Conservation (phyloP, 1,284 basidiomycete species). For the Uromyces viciae-fabae region DNA sequence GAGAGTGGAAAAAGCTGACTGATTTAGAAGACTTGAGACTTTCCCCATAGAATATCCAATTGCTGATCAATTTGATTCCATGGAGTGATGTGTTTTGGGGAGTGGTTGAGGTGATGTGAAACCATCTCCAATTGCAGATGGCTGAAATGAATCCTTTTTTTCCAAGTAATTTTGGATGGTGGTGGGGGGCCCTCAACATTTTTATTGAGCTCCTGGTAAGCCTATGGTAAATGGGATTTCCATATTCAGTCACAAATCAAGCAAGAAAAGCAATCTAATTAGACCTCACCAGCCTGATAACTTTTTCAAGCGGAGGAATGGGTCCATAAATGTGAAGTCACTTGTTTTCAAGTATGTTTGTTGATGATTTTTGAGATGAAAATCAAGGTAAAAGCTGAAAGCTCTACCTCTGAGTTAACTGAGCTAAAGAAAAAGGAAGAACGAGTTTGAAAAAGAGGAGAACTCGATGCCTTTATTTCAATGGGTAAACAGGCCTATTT, state of each 20-base stretch:
- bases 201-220: neutral
- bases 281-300: neutral
- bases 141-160: neutral
- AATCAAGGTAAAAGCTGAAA: too few species aligned
- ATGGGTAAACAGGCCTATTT: too few species aligned
- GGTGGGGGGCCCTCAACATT: neutral
- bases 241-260: neutral
- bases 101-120: neutral
- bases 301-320: neutral
- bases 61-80: neutral
- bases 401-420: too few species aligned
- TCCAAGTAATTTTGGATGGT: neutral
- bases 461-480: too few species aligned
- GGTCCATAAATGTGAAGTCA: too few species aligned
- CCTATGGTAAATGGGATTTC: neutral
- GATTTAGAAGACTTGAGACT: neutral
- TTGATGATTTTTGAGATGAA: too few species aligned
- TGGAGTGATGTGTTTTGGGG: neutral
- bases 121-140: slow-evolving; percentile 1
- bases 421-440: too few species aligned
- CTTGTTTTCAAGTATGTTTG: too few species aligned
- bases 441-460: too few species aligned
- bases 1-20: neutral
- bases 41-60: neutral
- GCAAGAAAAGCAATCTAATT: neutral